Evolutionary conservation across 108 stramenopile genomes (phyloP), one percentile per base, ranked within the genome.

Genomic region (Epithemia pelagica): DNA sequence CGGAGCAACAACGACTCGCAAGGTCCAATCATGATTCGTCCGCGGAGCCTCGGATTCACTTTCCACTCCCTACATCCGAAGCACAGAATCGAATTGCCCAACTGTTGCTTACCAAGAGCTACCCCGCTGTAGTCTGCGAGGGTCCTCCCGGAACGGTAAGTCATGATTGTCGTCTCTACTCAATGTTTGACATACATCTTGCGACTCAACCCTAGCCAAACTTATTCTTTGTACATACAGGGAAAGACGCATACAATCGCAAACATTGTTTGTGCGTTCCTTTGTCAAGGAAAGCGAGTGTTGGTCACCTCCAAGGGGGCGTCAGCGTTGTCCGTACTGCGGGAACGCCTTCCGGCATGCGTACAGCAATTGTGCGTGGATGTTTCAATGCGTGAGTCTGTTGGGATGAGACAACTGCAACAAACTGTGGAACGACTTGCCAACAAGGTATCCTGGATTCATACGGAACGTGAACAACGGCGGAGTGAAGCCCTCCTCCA

Each of bases 351-450:
- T 8, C 85, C 85, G 0, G 32, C 58, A 27, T 67, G 77, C 58
- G 63, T 86, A 0, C 76, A 71, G 61, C 78, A 79, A 61, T 58
- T 86, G 56, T 68, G 67, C 58, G 85, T 86, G 25, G 85, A 86
- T 65, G 81, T 80, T 32, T 71, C 71, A 22, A 70, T 56, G 63
- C 26, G 59, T 24, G 64, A 71, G 31, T 62, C 54, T 25, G 61
- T 65, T 3, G 83, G 83, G 24, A 80, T 84, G 83, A 66, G 76
- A 10, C 83, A 84, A 65, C 54, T 84, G 3, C 83, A 80, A 52
- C 79, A 78, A 72, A 81, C 83, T 15, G 83, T 84, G 7, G 83
- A 84, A 73, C 74, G 77, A 55, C 68, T 84, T 3, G 83, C 83
- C 60, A 74, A 80, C 51, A 70, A 72, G 2, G 71, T 84, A 8